Evolutionary conservation across 1,284 basidiomycete genomes (phyloP).

Genomic region (Bjerkandera adusta): DNA sequence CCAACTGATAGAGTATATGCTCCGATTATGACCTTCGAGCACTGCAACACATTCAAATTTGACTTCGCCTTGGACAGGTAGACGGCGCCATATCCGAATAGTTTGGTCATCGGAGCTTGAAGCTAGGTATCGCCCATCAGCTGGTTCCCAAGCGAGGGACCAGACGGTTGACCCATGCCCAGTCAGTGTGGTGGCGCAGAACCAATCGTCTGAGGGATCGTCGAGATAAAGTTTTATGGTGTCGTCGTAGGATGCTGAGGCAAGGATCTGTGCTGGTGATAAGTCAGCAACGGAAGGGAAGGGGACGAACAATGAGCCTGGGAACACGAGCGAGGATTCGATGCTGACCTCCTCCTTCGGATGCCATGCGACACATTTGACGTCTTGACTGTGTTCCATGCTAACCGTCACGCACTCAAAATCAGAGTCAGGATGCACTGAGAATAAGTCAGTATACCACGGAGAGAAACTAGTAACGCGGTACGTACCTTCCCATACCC

Average conservation of each 20-base stretch:
- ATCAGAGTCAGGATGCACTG: conserved; percentile 88
- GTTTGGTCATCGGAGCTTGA: conserved; percentile 80
- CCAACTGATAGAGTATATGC: conserved; percentile 84
- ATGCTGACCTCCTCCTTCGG: conserved; percentile 83
- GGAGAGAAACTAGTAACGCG: conserved; percentile 1
- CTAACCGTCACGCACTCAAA: conserved; percentile 95
- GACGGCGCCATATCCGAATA: conserved; percentile 62
- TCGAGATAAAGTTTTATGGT: conserved; percentile 94
- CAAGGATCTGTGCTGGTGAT: conserved; percentile 71
- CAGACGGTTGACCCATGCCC: conserved; percentile 92
- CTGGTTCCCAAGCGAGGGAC: conserved; percentile 81
- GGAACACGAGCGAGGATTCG: conserved; percentile 8
- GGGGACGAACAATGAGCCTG: conserved; percentile 5
- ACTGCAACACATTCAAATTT: conserved; percentile 59
- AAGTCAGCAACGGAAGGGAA: conserved; percentile 17
- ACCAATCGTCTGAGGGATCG: conserved; percentile 96
- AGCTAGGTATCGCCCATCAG: conserved; percentile 77
- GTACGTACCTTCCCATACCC: conserved; percentile 94
- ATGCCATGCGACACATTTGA: conserved; percentile 95
- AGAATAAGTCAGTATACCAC: conserved; percentile 1
- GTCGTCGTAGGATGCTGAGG: conserved; percentile 96
- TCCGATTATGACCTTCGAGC: conserved; percentile 64
- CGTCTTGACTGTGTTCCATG: conserved; percentile 98
- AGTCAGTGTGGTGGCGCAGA: conserved; percentile 77
- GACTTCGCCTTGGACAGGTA: conserved; percentile 38